Evolutionary conservation across 768 basidiomycete genomes (phyloP), one percentile per base, ranked within the genome.

Genomic region (Mycena chlorophos): DNA sequence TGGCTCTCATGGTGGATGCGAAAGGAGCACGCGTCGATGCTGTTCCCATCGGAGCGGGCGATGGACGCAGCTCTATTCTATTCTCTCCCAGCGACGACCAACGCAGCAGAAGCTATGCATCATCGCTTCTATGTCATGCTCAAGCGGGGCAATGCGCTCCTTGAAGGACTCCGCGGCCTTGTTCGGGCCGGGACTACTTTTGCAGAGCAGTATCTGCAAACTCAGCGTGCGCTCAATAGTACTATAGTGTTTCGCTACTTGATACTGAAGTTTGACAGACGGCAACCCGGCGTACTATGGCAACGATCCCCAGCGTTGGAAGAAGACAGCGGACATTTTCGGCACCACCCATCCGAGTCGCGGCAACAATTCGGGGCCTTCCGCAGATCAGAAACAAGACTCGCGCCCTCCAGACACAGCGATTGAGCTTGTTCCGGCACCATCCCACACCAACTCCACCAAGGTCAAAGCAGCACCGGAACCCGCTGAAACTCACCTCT

Each of bases 1-100:
- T 73, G 72, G 72, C 51, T 73, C 20, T 51, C 39, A 0, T 73
- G 71, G 72, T 73, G 71, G 71, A 62, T 61, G 42, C 39, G 65
- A 14, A 31, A 48, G 0, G 50, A 54, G 8, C 65, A 67, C 53
- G 63, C 66, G 8, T 37, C 48, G 3, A 72, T 71, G 68, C 54
- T 72, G 2, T 68, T 43, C 40, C 12, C 16, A 8, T 12, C 12
- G 10, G 40, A 43, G 40, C 40, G 14, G 12, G 40, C 20, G 8
- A 43, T 43, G 40, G 40, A 43, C 20, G 22, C 10, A 20, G 20
- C 8, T 10, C 20, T 43, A 10, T 43, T 43, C 40, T 43, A 10
- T 20, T 16, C 14, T 8, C 22, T 43, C 10, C 40, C 40, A 10
- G 40, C 10, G 40, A 43, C 40, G 20, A 43, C 40, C 8, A 43